A percentile compares a stretch with the other conserved stretches of the same genome.
phyloP scores from a whole-genome alignment of 495 filamentous ascomycete species.

The Lophiotrema nucula region DNA sequence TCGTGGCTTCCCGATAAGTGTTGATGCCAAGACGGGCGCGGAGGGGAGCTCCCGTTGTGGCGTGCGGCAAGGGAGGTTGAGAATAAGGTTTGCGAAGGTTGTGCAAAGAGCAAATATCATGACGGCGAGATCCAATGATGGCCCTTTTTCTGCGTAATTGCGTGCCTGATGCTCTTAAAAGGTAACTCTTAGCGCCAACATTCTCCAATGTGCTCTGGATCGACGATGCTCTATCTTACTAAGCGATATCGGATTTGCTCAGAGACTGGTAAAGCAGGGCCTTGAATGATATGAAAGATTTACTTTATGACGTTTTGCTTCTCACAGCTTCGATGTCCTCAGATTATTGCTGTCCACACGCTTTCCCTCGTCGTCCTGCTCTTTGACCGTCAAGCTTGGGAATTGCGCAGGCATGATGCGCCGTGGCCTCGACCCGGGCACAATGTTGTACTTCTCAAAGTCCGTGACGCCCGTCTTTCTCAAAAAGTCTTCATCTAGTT shows the following conservation, averaged over 20 bases:
- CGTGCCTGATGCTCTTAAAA: too few species aligned
- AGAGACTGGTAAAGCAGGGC: neutral
- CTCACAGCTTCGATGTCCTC: slow-evolving; percentile 39
- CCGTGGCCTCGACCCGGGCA: slow-evolving; percentile 62
- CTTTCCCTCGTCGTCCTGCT: slow-evolving; percentile 80
- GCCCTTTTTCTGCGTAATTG: too few species aligned
- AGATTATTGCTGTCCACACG: slow-evolving; percentile 63
- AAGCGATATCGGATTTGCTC: neutral
- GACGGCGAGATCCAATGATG: too few species aligned
- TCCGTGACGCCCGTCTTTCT: slow-evolving; percentile 64
- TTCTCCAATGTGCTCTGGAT: neutral
- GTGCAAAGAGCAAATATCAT: too few species aligned
- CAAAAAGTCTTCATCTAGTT: slow-evolving; percentile 82
- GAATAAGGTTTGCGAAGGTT: too few species aligned
- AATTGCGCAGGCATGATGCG: slow-evolving; percentile 76
- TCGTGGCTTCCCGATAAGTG: too few species aligned
- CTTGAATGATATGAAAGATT: neutral
- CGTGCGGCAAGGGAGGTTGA: neutral
- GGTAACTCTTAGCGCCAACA: neutral
- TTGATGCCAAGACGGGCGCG: too few species aligned
- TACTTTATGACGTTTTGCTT: neutral
- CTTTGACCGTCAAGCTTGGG: slow-evolving; percentile 68
- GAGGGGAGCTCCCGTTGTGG: too few species aligned
- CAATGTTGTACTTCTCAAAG: slow-evolving; percentile 70
- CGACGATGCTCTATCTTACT: neutral